Evolutionary conservation across 495 filamentous ascomycete genomes (phyloP).

Genomic region (Pseudotulostoma volvatum): DNA sequence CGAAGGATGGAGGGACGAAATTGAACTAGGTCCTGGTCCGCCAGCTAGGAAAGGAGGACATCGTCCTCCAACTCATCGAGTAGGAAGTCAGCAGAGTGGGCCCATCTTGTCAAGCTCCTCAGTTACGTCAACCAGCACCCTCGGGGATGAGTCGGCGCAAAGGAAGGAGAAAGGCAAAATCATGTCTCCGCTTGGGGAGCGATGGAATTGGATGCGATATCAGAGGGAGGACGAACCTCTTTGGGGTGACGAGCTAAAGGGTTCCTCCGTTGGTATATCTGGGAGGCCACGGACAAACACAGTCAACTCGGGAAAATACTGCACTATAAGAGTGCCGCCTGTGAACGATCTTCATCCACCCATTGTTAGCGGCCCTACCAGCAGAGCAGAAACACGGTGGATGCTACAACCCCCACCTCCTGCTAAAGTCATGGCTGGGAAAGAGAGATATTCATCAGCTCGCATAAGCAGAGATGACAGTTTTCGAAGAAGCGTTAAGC

Average conservation of each 20-base stretch:
- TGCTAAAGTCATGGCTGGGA: conserved; percentile 76
- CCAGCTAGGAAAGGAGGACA: conserved; percentile 39
- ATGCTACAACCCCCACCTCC: conserved; percentile 81
- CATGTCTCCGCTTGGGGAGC: conserved; percentile 31
- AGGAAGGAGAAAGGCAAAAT: conserved; percentile 20
- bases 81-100: conserved; percentile 35
- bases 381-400: conserved; percentile 58
- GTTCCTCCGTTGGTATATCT: conserved; percentile 37
- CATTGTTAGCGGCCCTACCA: conserved; percentile 58
- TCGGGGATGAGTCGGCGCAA: conserved; percentile 10
- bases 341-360: conserved; percentile 80
- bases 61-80: conserved; percentile 24
- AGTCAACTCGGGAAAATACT: conserved; percentile 38
- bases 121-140: conserved; percentile 15
- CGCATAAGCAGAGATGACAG: conserved; percentile 3
- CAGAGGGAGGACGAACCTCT: conserved; percentile 75
- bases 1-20: conserved; percentile 73
- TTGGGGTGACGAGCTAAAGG: conserved; percentile 42
- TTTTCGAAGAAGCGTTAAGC: neutral
- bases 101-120: conserved; percentile 7
- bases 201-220: conserved; percentile 58
- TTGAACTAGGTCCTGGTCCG: conserved; percentile 58
- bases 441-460: conserved; percentile 28
- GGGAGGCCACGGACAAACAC: conserved; percentile 27
- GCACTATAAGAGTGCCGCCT: conserved; percentile 52